A percentile compares a stretch with the other conserved stretches of the same genome.
Evolutionary conservation across 1,139 yeast species (phyloP).

Genomic region (Saccharomyces hybrid): DNA sequence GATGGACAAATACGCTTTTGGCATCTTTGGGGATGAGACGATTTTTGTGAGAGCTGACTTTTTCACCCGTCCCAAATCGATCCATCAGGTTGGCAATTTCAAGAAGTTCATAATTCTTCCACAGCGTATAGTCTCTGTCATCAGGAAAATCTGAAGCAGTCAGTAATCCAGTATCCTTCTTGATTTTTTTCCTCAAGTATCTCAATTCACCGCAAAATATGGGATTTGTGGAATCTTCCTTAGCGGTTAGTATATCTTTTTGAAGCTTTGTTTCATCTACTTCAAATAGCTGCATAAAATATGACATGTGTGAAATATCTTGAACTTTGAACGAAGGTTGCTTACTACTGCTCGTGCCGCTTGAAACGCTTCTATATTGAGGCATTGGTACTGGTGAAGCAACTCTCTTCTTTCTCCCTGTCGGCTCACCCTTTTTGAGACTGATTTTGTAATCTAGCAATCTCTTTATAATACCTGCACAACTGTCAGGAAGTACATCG

Average conservation of each 20-base stretch:
- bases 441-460: conserved; percentile 39
- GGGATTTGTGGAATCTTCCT: conserved; percentile 41
- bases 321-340: conserved; percentile 43
- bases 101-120: conserved; percentile 45
- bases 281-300: conserved; percentile 38
- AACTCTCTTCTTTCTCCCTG: conserved; percentile 22
- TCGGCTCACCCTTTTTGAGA: conserved; percentile 7
- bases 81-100: conserved; percentile 36
- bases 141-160: conserved; percentile 39
- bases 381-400: conserved; percentile 9
- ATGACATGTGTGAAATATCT: conserved; percentile 42
- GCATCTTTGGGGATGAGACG: conserved; percentile 39
- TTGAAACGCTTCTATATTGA: not conserved
- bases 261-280: conserved; percentile 41
- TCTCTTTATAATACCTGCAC: conserved; percentile 33
- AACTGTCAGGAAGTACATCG: conserved; percentile 41
- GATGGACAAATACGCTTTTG: conserved; percentile 32
- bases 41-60: conserved; percentile 32
- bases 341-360: conserved; percentile 5
- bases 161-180: conserved; percentile 39
- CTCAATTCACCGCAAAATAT: conserved; percentile 23
- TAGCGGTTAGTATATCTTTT: conserved; percentile 38
- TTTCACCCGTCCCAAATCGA: conserved; percentile 37
- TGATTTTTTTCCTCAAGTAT: conserved; percentile 34
- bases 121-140: conserved; percentile 38